These are phyloP conservation scores for Monosporascus sp. DNA, from an alignment of 2,329 filamentous ascomycete species.

Conservation along the genomic window DNA sequence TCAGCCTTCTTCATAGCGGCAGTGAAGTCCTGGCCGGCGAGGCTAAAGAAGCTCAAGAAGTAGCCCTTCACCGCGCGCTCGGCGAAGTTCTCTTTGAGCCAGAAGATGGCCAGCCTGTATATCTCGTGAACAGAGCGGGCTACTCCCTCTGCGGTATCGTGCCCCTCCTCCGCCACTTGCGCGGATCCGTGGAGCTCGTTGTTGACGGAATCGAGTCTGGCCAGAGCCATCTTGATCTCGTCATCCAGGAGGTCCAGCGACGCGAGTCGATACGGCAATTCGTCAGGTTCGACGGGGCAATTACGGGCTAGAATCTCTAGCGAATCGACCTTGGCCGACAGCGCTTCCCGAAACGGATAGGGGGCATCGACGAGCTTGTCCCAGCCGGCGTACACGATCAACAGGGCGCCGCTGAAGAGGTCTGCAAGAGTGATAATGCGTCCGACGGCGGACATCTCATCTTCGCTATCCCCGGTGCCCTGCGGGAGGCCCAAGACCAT, in stretches of 20 bases:
- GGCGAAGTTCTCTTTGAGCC: slow-evolving; percentile 28
- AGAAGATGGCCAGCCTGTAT: slow-evolving; percentile 16
- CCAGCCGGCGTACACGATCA: slow-evolving; percentile 18
- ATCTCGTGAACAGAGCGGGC: slow-evolving; percentile 4
- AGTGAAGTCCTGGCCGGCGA: slow-evolving; percentile 26
- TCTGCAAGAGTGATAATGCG: slow-evolving; percentile 20
- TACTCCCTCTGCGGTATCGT: neutral
- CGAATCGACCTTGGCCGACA: neutral
- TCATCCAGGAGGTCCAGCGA: slow-evolving; percentile 13
- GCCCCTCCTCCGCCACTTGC: neutral
- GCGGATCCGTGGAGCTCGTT: slow-evolving; percentile 10
- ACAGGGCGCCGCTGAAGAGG: slow-evolving; percentile 20
- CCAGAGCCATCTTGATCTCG: slow-evolving; percentile 14
- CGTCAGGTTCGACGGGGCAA: slow-evolving; percentile 14
- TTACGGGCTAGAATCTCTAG: neutral
- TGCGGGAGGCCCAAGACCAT: slow-evolving; percentile 25
- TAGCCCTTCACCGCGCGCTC: slow-evolving; percentile 27
- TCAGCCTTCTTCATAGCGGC: slow-evolving; percentile 24
- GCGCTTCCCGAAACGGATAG: slow-evolving; percentile 14
- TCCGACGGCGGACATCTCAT: slow-evolving; percentile 14
- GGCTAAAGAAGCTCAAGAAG: slow-evolving; percentile 24
- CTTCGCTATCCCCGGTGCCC: slow-evolving; percentile 10
- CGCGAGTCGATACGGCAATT: slow-evolving; percentile 4
- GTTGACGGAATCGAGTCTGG: slow-evolving; percentile 16
- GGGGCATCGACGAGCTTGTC: slow-evolving; percentile 20